Evolutionary conservation across 2,329 filamentous ascomycete species (phyloP), one percentile per base, ranked within the genome.

Genomic region (Exutisphaerella laricina): DNA sequence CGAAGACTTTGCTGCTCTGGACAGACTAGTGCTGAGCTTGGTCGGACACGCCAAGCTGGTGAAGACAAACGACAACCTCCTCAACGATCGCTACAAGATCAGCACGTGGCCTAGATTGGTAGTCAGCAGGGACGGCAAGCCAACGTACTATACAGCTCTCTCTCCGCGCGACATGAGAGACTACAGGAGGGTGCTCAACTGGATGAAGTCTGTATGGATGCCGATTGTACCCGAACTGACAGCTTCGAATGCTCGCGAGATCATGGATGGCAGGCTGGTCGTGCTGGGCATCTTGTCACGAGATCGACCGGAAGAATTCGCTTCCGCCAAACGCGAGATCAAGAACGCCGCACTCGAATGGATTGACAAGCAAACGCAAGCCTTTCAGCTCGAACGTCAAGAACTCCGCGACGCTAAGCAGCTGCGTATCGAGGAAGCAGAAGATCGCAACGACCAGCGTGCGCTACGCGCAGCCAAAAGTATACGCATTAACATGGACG

Each of bases 141-240:
- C 92, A 28, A 90, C 82, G 1, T 96, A 96, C 66, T 98, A 94
- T 65, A 85, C 81, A 20, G 86, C 85, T 5, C 75, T 96, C 28
- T 85, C 88, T 0, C 92, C 92, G 1, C 79, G 84, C 57, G 88
- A 95, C 56, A 97, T 97, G 86, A 83, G 92, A 45, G 86, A 98
- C 59, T 84, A 84, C 48, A 77, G 81, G 40, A 78, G 81, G 54
- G 78, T 98, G 8, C 72, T 95, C 13, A 76, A 77, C 43, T 98
- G 92, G 92, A 97, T 98, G 89, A 85, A 85, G 62, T 86, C 83
- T 2, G 88, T 95, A 12, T 98, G 94, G 92, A 74, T 96, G 13
- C 92, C 92, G 1, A 87, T 98, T 43, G 88, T 98, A 8, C 90
- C 92, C 0, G 92, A 98, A 64, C 74, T 98, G 41, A 95, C 87